phyloP scores from a whole-genome alignment of 108 stramenopile genomes.

The Cyclotella kingstonii region DNA sequence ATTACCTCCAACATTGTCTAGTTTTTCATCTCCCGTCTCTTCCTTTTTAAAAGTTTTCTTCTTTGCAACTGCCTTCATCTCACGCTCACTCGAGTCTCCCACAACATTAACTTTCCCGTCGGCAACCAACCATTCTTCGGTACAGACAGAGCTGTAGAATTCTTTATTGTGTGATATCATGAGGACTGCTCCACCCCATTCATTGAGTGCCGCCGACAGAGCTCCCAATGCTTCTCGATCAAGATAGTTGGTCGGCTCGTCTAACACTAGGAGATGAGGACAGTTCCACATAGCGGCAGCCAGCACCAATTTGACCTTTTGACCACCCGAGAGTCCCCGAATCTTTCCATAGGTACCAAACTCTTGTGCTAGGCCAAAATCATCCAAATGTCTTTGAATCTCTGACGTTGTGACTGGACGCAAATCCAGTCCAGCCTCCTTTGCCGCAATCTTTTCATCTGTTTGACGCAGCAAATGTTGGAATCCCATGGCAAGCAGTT shows the following conservation, averaged over 20 bases:
- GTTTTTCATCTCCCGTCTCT: constrained; percentile 50
- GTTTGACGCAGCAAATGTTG: constrained; percentile 85
- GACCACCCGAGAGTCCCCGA: constrained; percentile 93
- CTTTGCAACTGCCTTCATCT: constrained; percentile 86
- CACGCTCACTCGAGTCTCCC: constrained; percentile 84
- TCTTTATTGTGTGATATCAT: constrained; percentile 99
- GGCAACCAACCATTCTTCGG: constrained; percentile 94
- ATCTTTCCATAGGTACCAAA: constrained; percentile 98
- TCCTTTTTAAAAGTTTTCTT: constrained; percentile 86
- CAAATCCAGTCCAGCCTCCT: constrained; percentile 91
- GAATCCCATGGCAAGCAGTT: constrained; percentile 82
- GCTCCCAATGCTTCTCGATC: constrained; percentile 97
- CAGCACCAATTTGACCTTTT: constrained; percentile 98
- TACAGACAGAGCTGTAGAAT: constrained; percentile 91
- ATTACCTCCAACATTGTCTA: constrained; percentile 83
- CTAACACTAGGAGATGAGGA: constrained; percentile 93
- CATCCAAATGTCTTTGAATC: constrained; percentile 95
- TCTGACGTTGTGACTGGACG: constrained; percentile 88
- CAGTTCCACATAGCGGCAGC: constrained; percentile 98
- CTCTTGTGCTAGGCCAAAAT: constrained; percentile 95
- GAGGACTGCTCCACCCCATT: constrained; percentile 96
- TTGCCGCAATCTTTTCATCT: constrained; percentile 93
- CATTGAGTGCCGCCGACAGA: constrained; percentile 86
- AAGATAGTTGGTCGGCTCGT: constrained; percentile 99
- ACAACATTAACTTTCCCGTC: constrained; percentile 70